A percentile compares a stretch with the other conserved stretches of the same genome.
These are phyloP conservation scores for Trametes coccinea DNA, from an alignment of 768 basidiomycete species.

Conservation along the genomic window DNA sequence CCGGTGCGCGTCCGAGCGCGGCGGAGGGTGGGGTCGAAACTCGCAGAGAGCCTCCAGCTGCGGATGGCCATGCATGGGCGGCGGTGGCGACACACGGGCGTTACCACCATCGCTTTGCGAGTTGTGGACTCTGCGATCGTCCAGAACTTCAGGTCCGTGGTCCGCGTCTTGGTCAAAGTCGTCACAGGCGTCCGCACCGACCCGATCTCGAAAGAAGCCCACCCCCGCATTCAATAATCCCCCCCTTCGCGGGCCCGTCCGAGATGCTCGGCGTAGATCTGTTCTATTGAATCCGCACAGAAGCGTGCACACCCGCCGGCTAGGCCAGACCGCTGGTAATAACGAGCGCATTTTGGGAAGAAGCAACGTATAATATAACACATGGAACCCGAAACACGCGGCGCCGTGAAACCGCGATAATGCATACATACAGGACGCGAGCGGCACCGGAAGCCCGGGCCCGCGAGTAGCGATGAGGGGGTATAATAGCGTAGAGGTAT, in stretches of 20 bases:
- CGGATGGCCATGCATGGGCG: background rate
- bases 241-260: background rate
- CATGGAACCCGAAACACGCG: background rate
- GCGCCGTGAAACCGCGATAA: no score
- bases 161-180: no score
- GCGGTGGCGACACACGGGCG: background rate
- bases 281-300: background rate
- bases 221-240: background rate
- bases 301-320: background rate
- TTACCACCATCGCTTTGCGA: no score
- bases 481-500: conserved; percentile 11
- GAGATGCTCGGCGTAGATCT: conserved; percentile 8
- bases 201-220: conserved; percentile 6
- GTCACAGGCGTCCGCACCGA: background rate
- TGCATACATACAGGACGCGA: background rate
- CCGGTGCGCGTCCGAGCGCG: conserved; percentile 4
- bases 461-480: background rate
- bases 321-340: background rate
- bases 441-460: background rate
- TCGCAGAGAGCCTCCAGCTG: background rate
- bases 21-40: background rate
- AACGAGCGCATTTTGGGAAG: background rate
- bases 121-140: no score
- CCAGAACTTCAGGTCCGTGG: no score
- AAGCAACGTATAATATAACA: background rate